Percentiles rank a stretch among this genome's conserved stretches.
phyloP scores from a whole-genome alignment of 495 filamentous ascomycete genomes.

The Penicillium herquei region DNA sequence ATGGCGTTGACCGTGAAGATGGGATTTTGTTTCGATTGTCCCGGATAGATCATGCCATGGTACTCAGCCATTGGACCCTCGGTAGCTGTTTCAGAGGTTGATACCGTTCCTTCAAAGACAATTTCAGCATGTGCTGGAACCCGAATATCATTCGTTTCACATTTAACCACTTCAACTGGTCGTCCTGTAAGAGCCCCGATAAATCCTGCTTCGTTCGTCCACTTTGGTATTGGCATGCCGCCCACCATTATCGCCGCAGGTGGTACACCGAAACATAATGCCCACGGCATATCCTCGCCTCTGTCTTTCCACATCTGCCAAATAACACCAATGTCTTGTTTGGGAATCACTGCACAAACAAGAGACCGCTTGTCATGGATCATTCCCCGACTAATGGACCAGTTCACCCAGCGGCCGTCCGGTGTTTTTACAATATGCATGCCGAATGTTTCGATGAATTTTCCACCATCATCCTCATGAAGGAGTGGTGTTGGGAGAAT shows the following conservation, averaged over 20 bases:
- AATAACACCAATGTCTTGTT: slow-evolving; percentile 36
- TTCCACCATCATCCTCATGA: slow-evolving; percentile 36
- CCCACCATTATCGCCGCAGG: slow-evolving; percentile 39
- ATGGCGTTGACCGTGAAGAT: slow-evolving; percentile 37
- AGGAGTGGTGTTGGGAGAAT: slow-evolving; percentile 32
- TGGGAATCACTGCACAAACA: slow-evolving; percentile 26
- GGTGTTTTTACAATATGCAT: slow-evolving; percentile 38
- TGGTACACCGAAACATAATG: slow-evolving; percentile 36
- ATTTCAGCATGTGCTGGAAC: slow-evolving; percentile 42
- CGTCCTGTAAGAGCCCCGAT: slow-evolving; percentile 32
- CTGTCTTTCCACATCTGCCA: slow-evolving; percentile 35
- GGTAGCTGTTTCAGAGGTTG: slow-evolving; percentile 26
- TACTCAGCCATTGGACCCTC: slow-evolving; percentile 41
- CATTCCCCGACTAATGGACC: slow-evolving; percentile 43
- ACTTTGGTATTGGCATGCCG: slow-evolving; percentile 37
- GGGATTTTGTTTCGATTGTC: slow-evolving; percentile 24
- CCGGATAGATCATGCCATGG: slow-evolving; percentile 34
- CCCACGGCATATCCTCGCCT: slow-evolving; percentile 36
- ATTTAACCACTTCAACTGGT: slow-evolving; percentile 36
- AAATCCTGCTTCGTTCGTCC: slow-evolving; percentile 34
- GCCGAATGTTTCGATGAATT: slow-evolving; percentile 39
- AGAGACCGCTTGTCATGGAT: slow-evolving; percentile 30
- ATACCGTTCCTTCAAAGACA: slow-evolving; percentile 37
- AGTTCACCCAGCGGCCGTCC: slow-evolving; percentile 37
- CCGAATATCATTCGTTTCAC: slow-evolving; percentile 36